Evolutionary conservation across 441 rosid genomes (phyloP).

Genomic region (Daphne laureola): DNA sequence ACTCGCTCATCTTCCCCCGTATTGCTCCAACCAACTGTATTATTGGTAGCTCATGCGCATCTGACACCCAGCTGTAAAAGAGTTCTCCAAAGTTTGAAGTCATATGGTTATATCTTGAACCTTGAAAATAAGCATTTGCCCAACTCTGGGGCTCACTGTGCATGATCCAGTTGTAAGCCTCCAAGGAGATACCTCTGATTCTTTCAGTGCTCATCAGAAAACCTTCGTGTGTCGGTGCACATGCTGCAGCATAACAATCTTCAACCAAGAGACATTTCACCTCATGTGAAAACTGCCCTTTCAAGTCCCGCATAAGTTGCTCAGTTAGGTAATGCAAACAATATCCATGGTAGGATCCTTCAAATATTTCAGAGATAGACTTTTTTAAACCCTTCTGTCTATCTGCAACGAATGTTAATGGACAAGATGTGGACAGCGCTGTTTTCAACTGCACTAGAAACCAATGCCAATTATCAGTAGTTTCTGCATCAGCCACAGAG

Average conservation of each 20-base stretch:
- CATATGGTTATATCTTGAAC: slow-evolving; percentile 87
- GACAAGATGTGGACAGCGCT: slow-evolving; percentile 51
- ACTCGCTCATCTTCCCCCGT: slow-evolving; percentile 62
- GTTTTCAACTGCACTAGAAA: slow-evolving; percentile 70
- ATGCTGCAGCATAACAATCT: slow-evolving; percentile 70
- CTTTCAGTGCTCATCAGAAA: slow-evolving; percentile 56
- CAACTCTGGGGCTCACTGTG: slow-evolving; percentile 80
- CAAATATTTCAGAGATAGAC: slow-evolving; percentile 57
- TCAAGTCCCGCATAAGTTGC: slow-evolving; percentile 69
- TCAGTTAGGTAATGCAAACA: slow-evolving; percentile 70
- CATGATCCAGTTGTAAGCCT: slow-evolving; percentile 76
- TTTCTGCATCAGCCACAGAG: slow-evolving; percentile 73
- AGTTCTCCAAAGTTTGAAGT: slow-evolving; percentile 71
- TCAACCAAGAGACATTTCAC: slow-evolving; percentile 73
- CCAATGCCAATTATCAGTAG: slow-evolving; percentile 83
- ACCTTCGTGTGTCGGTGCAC: slow-evolving; percentile 45
- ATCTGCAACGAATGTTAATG: slow-evolving; percentile 79
- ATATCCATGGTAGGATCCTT: slow-evolving; percentile 55
- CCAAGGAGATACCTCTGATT: slow-evolving; percentile 67
- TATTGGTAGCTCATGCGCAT: slow-evolving; percentile 77
- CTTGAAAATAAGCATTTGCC: slow-evolving; percentile 81
- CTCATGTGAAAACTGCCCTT: slow-evolving; percentile 84
- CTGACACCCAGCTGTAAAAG: slow-evolving; percentile 75
- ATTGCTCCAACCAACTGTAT: slow-evolving; percentile 86
- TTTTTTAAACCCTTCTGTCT: slow-evolving; percentile 63